phyloP scores from a whole-genome alignment of 805 yeast genomes.

The Cyberlindnera amylophila region DNA sequence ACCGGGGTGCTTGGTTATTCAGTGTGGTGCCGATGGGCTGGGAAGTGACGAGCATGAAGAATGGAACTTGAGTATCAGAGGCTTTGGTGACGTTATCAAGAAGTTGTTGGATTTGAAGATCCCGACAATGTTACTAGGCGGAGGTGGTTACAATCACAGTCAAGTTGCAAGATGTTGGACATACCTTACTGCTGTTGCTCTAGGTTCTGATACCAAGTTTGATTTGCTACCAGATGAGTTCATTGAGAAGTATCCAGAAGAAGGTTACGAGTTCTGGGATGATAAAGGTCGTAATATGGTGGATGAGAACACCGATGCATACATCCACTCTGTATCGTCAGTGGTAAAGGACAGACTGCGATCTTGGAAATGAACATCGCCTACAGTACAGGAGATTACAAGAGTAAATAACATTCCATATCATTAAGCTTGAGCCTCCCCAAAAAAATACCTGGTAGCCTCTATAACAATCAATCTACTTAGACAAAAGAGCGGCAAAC shows the following conservation, averaged over 20 bases:
- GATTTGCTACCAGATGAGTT: conserved; percentile 52
- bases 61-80: conserved; percentile 64
- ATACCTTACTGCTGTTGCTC: conserved; percentile 30
- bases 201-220: conserved; percentile 28
- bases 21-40: conserved; percentile 74
- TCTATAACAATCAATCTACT: conserved; percentile 34
- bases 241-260: conserved; percentile 37
- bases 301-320: conserved; percentile 30
- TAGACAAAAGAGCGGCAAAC: conserved; percentile 86
- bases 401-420: too few relatives aligned
- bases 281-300: conserved; percentile 32
- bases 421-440: too few relatives aligned
- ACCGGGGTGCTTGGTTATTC: conserved; percentile 58
- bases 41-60: conserved; percentile 58
- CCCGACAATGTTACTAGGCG: conserved; percentile 57
- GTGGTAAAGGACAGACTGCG: conserved; percentile 4
- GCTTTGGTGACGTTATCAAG: conserved; percentile 37
- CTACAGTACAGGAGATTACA: too few relatives aligned
- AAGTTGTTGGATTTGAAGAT: conserved; percentile 26
- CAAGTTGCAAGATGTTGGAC: conserved; percentile 61
- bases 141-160: conserved; percentile 70
- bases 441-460: too few relatives aligned
- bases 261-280: conserved; percentile 48
- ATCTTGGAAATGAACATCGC: conserved; percentile 12
- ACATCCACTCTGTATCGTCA: conserved; percentile 24